Evolutionary conservation across 352 stramenopile species (phyloP).

Genomic region (Phytophthora colocasiae): DNA sequence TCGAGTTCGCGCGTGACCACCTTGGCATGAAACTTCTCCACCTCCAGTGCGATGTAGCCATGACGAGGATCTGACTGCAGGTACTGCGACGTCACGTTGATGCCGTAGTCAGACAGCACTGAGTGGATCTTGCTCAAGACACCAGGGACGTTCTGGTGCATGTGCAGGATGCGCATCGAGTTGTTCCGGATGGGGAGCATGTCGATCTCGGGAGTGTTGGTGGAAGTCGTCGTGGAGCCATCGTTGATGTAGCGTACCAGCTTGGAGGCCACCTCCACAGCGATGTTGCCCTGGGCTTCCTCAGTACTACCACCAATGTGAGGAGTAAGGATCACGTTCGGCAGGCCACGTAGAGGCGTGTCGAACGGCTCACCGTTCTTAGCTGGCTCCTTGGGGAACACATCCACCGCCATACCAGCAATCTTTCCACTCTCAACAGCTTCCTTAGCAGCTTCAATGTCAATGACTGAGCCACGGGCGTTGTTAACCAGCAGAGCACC

Average conservation of each 20-base stretch:
- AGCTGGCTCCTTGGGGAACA: slow-evolving; percentile 90
- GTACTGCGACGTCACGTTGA: slow-evolving; percentile 90
- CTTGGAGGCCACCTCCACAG: slow-evolving; percentile 82
- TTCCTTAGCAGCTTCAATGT: slow-evolving; percentile 92
- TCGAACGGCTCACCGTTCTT: slow-evolving; percentile 88
- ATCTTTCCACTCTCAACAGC: slow-evolving; percentile 90
- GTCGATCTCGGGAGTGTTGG: slow-evolving; percentile 84
- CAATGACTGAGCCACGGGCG: slow-evolving; percentile 94
- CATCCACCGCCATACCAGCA: slow-evolving; percentile 84
- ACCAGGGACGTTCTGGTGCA: slow-evolving; percentile 88
- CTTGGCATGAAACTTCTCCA: slow-evolving; percentile 84
- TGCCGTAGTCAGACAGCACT: slow-evolving; percentile 82
- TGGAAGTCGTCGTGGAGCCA: slow-evolving; percentile 79
- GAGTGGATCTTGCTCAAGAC: slow-evolving; percentile 89
- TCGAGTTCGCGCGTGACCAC: slow-evolving; percentile 80
- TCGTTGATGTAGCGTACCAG: slow-evolving; percentile 87
- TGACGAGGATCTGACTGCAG: slow-evolving; percentile 83
- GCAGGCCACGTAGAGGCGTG: slow-evolving; percentile 89
- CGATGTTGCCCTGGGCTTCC: slow-evolving; percentile 95
- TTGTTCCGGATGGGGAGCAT: slow-evolving; percentile 76
- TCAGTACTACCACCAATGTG: slow-evolving; percentile 97
- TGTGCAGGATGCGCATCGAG: slow-evolving; percentile 88
- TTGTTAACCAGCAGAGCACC: slow-evolving; percentile 96
- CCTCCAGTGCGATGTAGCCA: slow-evolving; percentile 85
- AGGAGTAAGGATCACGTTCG: slow-evolving; percentile 94